These are phyloP conservation scores for Starmerella vitae DNA, from an alignment of 805 yeast species.

Conservation along the genomic window DNA sequence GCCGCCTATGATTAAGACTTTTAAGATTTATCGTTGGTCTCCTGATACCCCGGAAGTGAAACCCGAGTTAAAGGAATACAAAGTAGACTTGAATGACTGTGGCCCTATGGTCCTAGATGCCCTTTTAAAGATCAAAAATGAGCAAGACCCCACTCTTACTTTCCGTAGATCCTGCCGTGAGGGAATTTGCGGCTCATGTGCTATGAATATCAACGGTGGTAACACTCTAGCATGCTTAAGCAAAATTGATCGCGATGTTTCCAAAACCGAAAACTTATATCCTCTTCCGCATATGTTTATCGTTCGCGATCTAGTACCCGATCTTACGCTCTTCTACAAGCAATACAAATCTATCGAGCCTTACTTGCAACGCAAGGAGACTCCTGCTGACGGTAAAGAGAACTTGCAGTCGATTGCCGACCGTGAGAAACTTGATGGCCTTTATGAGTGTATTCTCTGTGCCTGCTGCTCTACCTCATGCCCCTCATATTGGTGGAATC, in stretches of 20 bases:
- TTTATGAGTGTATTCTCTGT: conserved; percentile 94
- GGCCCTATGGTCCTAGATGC: conserved; percentile 99
- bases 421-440: conserved; percentile 90
- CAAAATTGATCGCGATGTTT: conserved; percentile 68
- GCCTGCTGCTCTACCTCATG: conserved; percentile 98
- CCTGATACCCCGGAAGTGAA: conserved; percentile 91
- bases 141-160: conserved; percentile 89
- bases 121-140: conserved; percentile 83
- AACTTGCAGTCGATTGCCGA: conserved; percentile 81
- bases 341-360: conserved; percentile 98
- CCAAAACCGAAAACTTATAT: conserved; percentile 72
- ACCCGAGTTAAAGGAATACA: conserved; percentile 73
- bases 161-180: conserved; percentile 98
- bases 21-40: conserved; percentile 94
- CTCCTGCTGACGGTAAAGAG: conserved; percentile 85
- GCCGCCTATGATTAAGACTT: conserved; percentile 56
- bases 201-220: conserved; percentile 97
- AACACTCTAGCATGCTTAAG: conserved; percentile 95
- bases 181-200: conserved; percentile 99
- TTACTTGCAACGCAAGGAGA: conserved; percentile 67
- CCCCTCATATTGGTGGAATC: conserved; percentile 99
- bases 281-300: conserved; percentile 98
- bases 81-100: conserved; percentile 75
- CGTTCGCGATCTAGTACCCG: conserved; percentile 94
- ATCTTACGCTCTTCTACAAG: conserved; percentile 92